phyloP scores from a whole-genome alignment of 208 protist species.

The Vickermania spadyakhi region DNA sequence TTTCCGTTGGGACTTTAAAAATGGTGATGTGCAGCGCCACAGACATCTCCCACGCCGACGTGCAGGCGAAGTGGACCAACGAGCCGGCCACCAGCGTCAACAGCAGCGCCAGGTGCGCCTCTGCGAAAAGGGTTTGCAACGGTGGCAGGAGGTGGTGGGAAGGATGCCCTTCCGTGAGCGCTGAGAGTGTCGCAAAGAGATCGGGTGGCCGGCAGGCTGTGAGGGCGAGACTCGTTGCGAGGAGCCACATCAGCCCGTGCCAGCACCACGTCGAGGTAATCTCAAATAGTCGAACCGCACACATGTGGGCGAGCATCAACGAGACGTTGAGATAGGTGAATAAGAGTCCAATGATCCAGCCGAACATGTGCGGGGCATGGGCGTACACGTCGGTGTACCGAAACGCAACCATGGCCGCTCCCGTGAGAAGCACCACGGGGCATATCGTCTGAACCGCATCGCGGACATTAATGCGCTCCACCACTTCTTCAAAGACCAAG shows the following conservation, averaged over 20 bases:
- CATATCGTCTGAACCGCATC: not conserved
- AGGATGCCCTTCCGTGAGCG: slow-evolving; percentile 23
- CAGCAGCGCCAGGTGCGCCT: slow-evolving; percentile 53
- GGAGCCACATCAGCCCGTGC: not conserved
- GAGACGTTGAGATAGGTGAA: slow-evolving; percentile 73
- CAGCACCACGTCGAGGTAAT: slow-evolving; percentile 15
- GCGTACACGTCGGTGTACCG: slow-evolving; percentile 66
- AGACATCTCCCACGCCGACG: slow-evolving; percentile 28
- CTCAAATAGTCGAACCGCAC: slow-evolving; percentile 25
- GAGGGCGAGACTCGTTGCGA: too few species aligned
- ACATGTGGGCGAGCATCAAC: slow-evolving; percentile 79
- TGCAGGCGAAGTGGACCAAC: slow-evolving; percentile 50
- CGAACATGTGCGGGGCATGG: slow-evolving; percentile 68
- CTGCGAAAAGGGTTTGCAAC: slow-evolving; percentile 20
- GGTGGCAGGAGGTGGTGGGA: slow-evolving; percentile 9
- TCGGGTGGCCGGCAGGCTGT: too few species aligned
- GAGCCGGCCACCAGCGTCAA: slow-evolving; percentile 38
- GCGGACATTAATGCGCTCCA: not conserved
- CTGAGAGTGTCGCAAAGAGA: too few species aligned
- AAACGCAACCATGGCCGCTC: slow-evolving; percentile 52
- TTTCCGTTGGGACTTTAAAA: slow-evolving; percentile 41
- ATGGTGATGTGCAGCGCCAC: slow-evolving; percentile 36
- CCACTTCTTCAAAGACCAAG: too few species aligned
- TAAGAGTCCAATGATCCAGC: slow-evolving; percentile 74
- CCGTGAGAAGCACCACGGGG: slow-evolving; percentile 37